Evolutionary conservation across 176 grass and related monocot species (phyloP).

Genomic region (Leersia perrieri): DNA sequence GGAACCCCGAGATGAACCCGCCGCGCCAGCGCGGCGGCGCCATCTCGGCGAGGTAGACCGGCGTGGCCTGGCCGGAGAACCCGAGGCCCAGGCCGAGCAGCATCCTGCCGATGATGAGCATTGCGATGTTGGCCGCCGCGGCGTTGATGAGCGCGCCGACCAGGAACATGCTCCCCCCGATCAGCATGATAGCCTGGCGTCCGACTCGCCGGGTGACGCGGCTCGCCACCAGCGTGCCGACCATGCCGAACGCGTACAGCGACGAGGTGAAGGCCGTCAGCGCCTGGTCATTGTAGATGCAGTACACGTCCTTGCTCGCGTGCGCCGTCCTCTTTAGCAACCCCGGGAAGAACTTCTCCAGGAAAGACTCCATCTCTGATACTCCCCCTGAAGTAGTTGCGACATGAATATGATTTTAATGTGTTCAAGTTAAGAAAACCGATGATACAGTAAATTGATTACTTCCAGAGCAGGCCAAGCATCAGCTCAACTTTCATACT

Average conservation of each 20-base stretch:
- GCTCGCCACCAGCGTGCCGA: slow-evolving; percentile 55
- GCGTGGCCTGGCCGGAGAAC: slow-evolving; percentile 62
- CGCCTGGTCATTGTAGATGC: slow-evolving; percentile 62
- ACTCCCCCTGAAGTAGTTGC: slow-evolving; percentile 47
- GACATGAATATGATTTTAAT: not conserved
- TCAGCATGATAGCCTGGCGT: slow-evolving; percentile 50
- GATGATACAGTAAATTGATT: not conserved
- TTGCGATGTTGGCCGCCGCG: slow-evolving; percentile 54
- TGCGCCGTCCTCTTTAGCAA: slow-evolving; percentile 39
- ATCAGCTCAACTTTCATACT: not conserved
- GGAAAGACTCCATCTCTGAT: slow-evolving; percentile 69
- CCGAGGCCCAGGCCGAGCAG: slow-evolving; percentile 72
- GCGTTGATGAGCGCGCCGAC: slow-evolving; percentile 53
- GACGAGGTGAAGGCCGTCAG: slow-evolving; percentile 78
- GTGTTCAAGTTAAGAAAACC: not conserved
- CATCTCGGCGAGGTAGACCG: slow-evolving; percentile 67
- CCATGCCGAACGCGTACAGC: slow-evolving; percentile 55
- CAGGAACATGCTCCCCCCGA: slow-evolving; percentile 54
- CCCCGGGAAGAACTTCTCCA: slow-evolving; percentile 64
- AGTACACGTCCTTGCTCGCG: slow-evolving; percentile 53
- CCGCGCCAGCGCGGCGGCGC: slow-evolving; percentile 68
- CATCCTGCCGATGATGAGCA: slow-evolving; percentile 70
- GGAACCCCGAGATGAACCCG: slow-evolving; percentile 63
- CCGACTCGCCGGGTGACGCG: slow-evolving; percentile 45
- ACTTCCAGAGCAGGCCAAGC: not conserved